Evolutionary conservation across 768 basidiomycete genomes (phyloP), one percentile per base, ranked within the genome.

Genomic region (Serendipita vermifera): DNA sequence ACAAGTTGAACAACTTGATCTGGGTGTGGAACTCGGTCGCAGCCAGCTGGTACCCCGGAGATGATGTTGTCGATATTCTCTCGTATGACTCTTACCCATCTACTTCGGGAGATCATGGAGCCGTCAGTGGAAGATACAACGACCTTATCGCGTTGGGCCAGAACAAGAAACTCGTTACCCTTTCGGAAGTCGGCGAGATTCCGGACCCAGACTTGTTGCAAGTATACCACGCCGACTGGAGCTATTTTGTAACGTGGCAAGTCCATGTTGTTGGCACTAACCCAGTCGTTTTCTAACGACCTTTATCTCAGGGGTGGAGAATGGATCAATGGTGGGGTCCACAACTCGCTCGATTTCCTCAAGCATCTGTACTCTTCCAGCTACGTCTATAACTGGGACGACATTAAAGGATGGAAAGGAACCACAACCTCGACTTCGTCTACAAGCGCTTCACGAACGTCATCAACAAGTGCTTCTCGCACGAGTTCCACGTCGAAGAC

Each of bases 121-220:
- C 58, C 20, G 56, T 57, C 29, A 40, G 55, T 24, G 26, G 57
- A 7, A 54, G 20, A 17, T 59, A 48, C 43, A 55, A 40, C 31
- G 24, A 33, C 26, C 26, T 36, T 9, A 33, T 57, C 9, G 29
- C 55, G 14, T 24, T 59, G 11, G 58, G 35, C 15, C 9, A 58
- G 1, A 43, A 59, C 53, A 57, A 57, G 38, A 59, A 59, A 33
- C 40, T 54, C 13, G 58, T 57, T 20, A 35, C 57, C 1, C 39
- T 57, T 26, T 46, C 58, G 20, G 58, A 59, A 36, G 58, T 59
- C 13, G 56, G 58, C n/a, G 35, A 24, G 6, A 57, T 59, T 22
- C 56, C 58, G 14, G 58, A 59, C n/a, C 43, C 58, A n/a, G 58
- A 59, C 26, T 56, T 59, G 17, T 6, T 57, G 33, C 43, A 51